Conservation (phyloP, 1,139 yeast genomes). For the Yamadazyma spencermartinsiae region DNA sequence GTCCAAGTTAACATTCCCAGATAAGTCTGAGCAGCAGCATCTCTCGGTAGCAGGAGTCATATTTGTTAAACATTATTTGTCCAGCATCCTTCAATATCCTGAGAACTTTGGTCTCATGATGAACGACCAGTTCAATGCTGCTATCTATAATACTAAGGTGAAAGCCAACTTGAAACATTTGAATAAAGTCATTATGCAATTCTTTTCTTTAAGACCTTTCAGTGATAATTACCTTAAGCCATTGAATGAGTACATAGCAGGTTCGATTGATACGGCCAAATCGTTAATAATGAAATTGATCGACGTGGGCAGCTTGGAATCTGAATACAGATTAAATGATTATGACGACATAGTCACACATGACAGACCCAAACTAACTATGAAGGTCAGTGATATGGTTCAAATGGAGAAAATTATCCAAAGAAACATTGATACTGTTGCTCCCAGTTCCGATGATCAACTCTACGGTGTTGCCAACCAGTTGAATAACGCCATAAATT, state of each 20-base stretch:
- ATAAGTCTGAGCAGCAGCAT: conserved; percentile 52
- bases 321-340: conserved; percentile 59
- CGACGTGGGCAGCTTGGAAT: conserved; percentile 58
- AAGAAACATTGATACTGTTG: conserved; percentile 51
- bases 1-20: conserved; percentile 49
- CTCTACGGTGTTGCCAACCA: conserved; percentile 42
- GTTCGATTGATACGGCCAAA: conserved; percentile 48
- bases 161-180: conserved; percentile 59
- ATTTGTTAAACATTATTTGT: conserved; percentile 60
- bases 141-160: conserved; percentile 21
- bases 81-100: conserved; percentile 68
- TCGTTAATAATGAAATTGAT: conserved; percentile 49
- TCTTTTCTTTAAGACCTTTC: conserved; percentile 68
- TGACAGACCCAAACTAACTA: conserved; percentile 61
- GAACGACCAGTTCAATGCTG: conserved; percentile 33
- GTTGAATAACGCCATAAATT: conserved; percentile 34
- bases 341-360: conserved; percentile 73
- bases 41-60: conserved; percentile 71
- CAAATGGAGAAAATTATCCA: conserved; percentile 58
- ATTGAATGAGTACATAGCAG: conserved; percentile 66
- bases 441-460: conserved; percentile 57
- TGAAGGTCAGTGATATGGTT: conserved; percentile 66
- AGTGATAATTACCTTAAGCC: conserved; percentile 77
- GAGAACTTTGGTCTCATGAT: conserved; percentile 56
- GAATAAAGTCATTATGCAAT: conserved; percentile 61